Conservation (phyloP, 345 rosid genomes). For the Tarenaya hassleriana region DNA sequence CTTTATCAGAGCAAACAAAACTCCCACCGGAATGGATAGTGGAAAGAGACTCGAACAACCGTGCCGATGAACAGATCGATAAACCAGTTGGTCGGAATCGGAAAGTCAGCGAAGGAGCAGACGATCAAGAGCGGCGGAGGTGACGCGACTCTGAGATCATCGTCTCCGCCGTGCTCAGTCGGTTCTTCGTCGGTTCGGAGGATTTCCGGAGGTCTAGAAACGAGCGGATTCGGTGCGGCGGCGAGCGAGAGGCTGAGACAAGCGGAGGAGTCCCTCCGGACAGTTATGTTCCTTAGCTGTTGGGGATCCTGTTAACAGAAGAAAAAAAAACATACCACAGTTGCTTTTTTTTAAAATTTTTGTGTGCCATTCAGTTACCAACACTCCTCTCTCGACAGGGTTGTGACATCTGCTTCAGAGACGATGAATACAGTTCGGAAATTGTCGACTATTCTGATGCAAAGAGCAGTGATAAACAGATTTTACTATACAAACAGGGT, state of each 20-base stretch:
- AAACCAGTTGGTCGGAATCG: constrained; percentile 31
- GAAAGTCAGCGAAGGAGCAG: constrained; percentile 51
- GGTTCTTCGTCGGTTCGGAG: constrained; percentile 41
- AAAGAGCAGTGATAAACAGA: constrained; percentile 28
- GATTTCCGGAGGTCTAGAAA: constrained; percentile 36
- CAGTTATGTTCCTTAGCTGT: constrained; percentile 78
- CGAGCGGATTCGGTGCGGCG: constrained; percentile 29
- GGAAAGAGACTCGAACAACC: too few species aligned
- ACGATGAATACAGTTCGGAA: constrained; percentile 19
- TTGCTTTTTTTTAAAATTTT: too few species aligned
- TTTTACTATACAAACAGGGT: constrained; percentile 54
- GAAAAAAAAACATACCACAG: too few species aligned
- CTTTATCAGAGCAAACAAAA: constrained; percentile 14
- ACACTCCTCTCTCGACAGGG: too few species aligned
- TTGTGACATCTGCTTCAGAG: constrained; percentile 11
- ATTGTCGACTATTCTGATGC: constrained; percentile 30
- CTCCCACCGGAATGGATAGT: constrained; percentile 7
- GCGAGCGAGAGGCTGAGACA: constrained; percentile 41
- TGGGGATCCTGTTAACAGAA: constrained; percentile 67
- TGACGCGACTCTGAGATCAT: constrained; percentile 33
- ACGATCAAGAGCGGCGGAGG: constrained; percentile 27
- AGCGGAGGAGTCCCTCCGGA: constrained; percentile 75
- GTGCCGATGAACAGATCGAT: constrained; percentile 32
- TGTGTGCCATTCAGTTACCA: too few species aligned
- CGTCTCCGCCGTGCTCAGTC: constrained; percentile 23